Percentiles rank a stretch among this genome's conserved stretches.
Conservation (phyloP, 2,329 filamentous ascomycete species). For the Boeremia lycopersici region DNA sequence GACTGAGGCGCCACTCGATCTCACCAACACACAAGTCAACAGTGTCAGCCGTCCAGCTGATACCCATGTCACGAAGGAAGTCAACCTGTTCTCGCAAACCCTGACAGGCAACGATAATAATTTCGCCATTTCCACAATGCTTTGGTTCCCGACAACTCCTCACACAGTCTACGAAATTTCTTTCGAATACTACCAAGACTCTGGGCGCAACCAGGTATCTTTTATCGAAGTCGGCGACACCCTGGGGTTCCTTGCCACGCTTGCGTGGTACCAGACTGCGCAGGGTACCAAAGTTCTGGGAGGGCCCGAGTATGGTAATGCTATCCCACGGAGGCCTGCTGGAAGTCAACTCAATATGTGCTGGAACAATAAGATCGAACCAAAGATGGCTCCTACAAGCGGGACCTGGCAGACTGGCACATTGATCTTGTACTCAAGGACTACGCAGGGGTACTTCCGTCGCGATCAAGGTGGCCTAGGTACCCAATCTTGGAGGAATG, state of each 20-base stretch:
- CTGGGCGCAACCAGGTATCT: neutral
- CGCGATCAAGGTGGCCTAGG: neutral
- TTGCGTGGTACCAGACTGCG: neutral
- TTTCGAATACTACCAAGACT: constrained; percentile 2
- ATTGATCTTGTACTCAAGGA: neutral
- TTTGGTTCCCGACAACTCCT: neutral
- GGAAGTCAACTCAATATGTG: neutral
- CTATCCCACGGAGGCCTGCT: neutral
- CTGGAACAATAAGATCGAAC: neutral
- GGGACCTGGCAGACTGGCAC: neutral
- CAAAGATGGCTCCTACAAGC: neutral
- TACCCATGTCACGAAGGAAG: neutral
- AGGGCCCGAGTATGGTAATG: neutral
- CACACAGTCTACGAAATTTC: constrained; percentile 1
- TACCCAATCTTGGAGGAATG: neutral
- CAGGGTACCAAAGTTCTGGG: neutral
- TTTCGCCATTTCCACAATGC: neutral
- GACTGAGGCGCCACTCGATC: constrained; percentile 1
- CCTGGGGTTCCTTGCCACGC: neutral
- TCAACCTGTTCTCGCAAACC: neutral
- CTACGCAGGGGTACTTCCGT: neutral
- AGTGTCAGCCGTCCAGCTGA: neutral
- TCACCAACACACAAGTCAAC: neutral
- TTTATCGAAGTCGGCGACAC: neutral
- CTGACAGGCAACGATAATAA: neutral